Base-by-base conservation (phyloP, 129 eudicot species). In the Cynara cardunculus region DNA sequence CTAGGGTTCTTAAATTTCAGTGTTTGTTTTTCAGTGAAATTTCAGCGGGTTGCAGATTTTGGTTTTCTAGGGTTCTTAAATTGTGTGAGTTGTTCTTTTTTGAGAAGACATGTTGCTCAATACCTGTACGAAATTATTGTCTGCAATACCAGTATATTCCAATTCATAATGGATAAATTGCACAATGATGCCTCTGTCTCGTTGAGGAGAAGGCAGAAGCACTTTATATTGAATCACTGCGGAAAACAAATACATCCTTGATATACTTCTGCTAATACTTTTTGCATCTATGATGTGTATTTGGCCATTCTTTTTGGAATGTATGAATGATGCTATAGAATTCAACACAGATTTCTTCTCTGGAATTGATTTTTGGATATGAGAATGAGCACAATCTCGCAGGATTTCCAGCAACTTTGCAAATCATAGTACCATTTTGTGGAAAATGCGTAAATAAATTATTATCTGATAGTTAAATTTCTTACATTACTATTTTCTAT, bases 391-490 rank as follows among this genome's bases (percentile, higher is more conserved):
- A 87, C 81, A 89, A 82, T 85, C 86, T 89, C 44, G 97, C 97
- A 34, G 97, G 97, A 21, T 91, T 91, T 82, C 89, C 93, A 11
- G 97, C 97, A 67, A 91, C 97, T 77, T 89, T 91, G 86, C 97
- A 91, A 86, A 93, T 93, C 31, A 91, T 91, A 61, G 87, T 91
- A 77, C 85, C 97, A 69, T 91, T 49, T 89, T 78, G 91, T 91
- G 34, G 93, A 89, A 82, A 87, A 89, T 76, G 97, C 90, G 97
- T 91, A 80, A 19, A 80, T 80, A 72, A 66, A 19, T 24, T 49
- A 46, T 13, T 34, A 18, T 68, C 79, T 69, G n/a, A 13, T 49
- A 19, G 22, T 19, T 61, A 8, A 27, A 4, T 49, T 49, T n/a
- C 75, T 10, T 10, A 67, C 62, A 49, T 27, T 71, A 73, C 12